These are phyloP conservation scores for Neoascochyta sp. DNA, from an alignment of 2,329 filamentous ascomycete species.

Conservation along the genomic window DNA sequence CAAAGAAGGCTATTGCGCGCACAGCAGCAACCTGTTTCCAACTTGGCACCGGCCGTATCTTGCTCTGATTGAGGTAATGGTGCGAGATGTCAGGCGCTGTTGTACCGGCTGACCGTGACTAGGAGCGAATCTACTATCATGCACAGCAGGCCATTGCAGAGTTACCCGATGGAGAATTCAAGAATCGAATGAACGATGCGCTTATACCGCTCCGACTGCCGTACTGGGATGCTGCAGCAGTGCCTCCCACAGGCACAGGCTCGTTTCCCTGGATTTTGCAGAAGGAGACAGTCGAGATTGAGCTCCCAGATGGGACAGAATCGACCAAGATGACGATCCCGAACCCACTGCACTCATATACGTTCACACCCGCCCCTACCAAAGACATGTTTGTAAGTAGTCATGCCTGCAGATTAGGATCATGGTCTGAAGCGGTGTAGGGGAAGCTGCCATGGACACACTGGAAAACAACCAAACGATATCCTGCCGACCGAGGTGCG, in stretches of 20 bases:
- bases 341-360: constrained; percentile 46
- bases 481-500: constrained; percentile 11
- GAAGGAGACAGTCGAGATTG: constrained; percentile 24
- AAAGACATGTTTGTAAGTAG: constrained; percentile 8
- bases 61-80: constrained; percentile 53
- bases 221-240: constrained; percentile 47
- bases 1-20: constrained; percentile 68
- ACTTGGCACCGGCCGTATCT: constrained; percentile 82
- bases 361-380: constrained; percentile 47
- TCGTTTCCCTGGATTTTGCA: constrained; percentile 38
- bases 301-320: constrained; percentile 29
- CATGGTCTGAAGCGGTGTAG: constrained; percentile 2
- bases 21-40: constrained; percentile 71
- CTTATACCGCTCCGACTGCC: constrained; percentile 40
- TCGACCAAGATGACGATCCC: constrained; percentile 21
- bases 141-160: constrained; percentile 37
- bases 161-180: constrained; percentile 37
- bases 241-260: constrained; percentile 31
- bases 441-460: constrained; percentile 13
- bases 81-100: background rate
- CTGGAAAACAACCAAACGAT: constrained; percentile 44
- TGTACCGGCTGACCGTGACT: constrained; percentile 3
- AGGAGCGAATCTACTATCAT: constrained; percentile 42
- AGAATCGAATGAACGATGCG: constrained; percentile 36
- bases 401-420: background rate